Evolutionary conservation across 768 basidiomycete species (phyloP), one percentile per base, ranked within the genome.

Genomic region (Lentinus brumalis): DNA sequence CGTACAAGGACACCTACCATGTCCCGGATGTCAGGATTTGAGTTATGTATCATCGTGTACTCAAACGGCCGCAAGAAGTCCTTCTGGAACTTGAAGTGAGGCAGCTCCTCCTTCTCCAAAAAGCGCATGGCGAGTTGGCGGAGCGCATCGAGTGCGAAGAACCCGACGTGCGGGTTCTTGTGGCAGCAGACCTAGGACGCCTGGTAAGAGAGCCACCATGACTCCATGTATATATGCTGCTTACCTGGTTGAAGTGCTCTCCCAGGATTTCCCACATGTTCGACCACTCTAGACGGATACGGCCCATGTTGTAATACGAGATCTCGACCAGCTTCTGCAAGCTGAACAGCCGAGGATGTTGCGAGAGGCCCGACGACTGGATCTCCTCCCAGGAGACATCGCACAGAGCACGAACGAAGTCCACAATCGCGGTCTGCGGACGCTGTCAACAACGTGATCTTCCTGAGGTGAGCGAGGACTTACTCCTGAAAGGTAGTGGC

Each of bases 301-400:
- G 89, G 63, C 81, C 89, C 97, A 99, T 99, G 76, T 99, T 99
- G 77, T 99, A 99, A 74, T 99, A 99, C 9, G 96, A 97, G 57
- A 99, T 98, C 71, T 99, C 97, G 42, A 98, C 96, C 39, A 99
- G 81, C 76, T 98, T 99, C 75, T 98, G 96, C 58, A 99, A 77
- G 74, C 96, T 96, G 82, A 98, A 99, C 58, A 98, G 79, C 29
- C 97, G 87, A 1, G 97, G 96, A 71, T 94, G 91, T 62, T 96
- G 89, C 3, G 96, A 96, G 31, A 94, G 77, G 16, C 95, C 95
- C 0, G 97, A 98, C 0, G 95, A 96, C 73, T 97, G 94, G 40
- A 99, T 99, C 76, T 99, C 97, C 73, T 98, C 94, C 96, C 96
- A 98, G 41, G 97, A 99, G 40, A 99, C 92, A 68, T 96, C 94